Evolutionary conservation across 2,329 filamentous ascomycete genomes (phyloP).

Genomic region (Cladosporium sp.): DNA sequence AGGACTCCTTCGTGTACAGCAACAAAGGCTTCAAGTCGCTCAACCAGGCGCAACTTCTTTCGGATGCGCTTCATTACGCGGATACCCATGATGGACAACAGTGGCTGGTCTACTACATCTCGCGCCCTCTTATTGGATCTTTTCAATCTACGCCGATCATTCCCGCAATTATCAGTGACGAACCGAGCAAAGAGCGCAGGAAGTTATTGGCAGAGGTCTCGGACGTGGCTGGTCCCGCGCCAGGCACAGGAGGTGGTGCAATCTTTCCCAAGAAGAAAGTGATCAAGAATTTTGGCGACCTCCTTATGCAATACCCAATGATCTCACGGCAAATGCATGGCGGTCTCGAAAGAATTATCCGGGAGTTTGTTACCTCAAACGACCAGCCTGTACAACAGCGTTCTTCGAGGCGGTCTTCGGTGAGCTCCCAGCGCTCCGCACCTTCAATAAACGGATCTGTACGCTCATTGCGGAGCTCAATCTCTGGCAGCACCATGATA

Average conservation of each 20-base stretch:
- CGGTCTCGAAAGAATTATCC: conserved; percentile 83
- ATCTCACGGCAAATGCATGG: conserved; percentile 95
- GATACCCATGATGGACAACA: conserved; percentile 85
- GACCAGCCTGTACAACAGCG: conserved; percentile 66
- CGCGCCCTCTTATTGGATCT: conserved; percentile 77
- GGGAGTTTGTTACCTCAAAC: conserved; percentile 82
- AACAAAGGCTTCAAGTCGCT: conserved; percentile 98
- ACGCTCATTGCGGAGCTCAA: conserved; percentile 36
- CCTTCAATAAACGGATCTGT: conserved; percentile 38
- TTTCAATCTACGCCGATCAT: conserved; percentile 75
- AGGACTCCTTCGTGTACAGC: conserved; percentile 88
- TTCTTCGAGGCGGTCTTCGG: conserved; percentile 35
- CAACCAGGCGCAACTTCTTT: conserved; percentile 82
- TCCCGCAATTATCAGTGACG: conserved; percentile 56
- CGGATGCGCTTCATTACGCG: conserved; percentile 83
- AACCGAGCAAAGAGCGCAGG: conserved; percentile 36
- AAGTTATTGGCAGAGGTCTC: conserved; percentile 34
- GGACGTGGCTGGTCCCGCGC: conserved; percentile 35
- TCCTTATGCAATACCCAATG: conserved; percentile 89
- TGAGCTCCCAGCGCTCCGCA: conserved; percentile 37
- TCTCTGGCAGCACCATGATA: conserved; percentile 42
- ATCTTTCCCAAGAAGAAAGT: conserved; percentile 74
- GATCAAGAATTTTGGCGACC: conserved; percentile 84
- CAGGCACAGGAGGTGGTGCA: conserved; percentile 36
- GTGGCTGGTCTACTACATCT: conserved; percentile 97